Percentiles rank a stretch among this genome's conserved stretches.
Conservation (phyloP, 257 asterid species). For the Solanum etuberosum region DNA sequence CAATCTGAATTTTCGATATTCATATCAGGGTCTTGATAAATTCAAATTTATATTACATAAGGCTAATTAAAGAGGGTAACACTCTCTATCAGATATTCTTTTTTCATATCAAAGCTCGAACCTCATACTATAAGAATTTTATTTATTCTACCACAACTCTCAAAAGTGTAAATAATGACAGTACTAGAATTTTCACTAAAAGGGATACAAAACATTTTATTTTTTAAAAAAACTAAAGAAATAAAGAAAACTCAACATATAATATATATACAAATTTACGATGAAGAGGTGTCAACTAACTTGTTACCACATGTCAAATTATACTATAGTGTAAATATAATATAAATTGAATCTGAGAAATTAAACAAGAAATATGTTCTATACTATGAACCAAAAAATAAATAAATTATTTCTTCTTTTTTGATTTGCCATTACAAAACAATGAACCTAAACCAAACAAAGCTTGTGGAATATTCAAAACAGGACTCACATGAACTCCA, state of each 20-base stretch:
- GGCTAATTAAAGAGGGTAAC: not conserved
- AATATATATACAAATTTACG: not conserved
- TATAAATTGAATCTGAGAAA: not conserved
- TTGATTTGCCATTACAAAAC: slow-evolving; percentile 56
- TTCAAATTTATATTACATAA: not conserved
- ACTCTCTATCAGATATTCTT: not conserved
- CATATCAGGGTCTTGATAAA: fast-evolving
- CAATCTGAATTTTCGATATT: not conserved
- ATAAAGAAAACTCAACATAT: not conserved
- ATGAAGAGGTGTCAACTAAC: not conserved
- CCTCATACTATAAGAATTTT: not conserved
- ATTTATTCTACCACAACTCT: not conserved
- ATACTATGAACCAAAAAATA: not conserved
- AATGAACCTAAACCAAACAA: slow-evolving; percentile 62
- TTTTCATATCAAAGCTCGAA: not conserved
- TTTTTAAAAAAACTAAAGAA: not conserved
- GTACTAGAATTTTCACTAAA: not conserved
- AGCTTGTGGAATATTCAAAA: slow-evolving; percentile 61
- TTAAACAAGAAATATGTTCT: not conserved
- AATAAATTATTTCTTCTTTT: slow-evolving; percentile 56
- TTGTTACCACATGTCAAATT: not conserved
- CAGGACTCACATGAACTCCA: slow-evolving; percentile 55
- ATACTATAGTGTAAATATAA: not conserved
- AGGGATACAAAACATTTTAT: not conserved
- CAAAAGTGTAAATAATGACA: not conserved